Conservation (phyloP, 2,329 filamentous ascomycete genomes). For the Nakataea oryzae region DNA sequence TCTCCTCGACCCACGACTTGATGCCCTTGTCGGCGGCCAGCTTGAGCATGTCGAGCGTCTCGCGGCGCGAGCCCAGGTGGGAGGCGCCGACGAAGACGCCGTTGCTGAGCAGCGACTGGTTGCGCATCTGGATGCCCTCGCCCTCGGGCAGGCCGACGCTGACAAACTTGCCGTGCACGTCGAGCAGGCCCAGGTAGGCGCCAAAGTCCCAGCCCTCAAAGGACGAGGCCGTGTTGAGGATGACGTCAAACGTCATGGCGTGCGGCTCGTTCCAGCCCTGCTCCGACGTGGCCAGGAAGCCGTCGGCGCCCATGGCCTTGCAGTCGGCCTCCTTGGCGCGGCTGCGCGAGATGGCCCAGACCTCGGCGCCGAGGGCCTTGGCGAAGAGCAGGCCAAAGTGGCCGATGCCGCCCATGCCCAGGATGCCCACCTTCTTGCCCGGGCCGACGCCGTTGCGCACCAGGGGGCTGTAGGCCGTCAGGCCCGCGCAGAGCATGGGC, state of each 20-base stretch:
- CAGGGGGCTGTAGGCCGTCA: conserved; percentile 71
- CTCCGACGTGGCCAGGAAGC: conserved; percentile 47
- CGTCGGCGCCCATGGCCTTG: conserved; percentile 47
- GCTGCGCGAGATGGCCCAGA: conserved; percentile 50
- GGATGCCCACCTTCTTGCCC: conserved; percentile 68
- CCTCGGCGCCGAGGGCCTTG: conserved; percentile 54
- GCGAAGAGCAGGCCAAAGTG: conserved; percentile 63
- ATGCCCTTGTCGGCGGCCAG: conserved; percentile 60
- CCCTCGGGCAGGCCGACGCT: conserved; percentile 73
- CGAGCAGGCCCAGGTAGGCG: conserved; percentile 68
- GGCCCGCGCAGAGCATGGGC: conserved; percentile 75
- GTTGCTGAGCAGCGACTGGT: conserved; percentile 20
- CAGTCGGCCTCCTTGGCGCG: conserved; percentile 51
- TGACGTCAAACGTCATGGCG: conserved; percentile 60
- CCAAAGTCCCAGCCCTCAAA: conserved; percentile 57
- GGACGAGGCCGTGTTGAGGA: conserved; percentile 64
- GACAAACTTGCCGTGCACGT: conserved; percentile 73
- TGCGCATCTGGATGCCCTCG: conserved; percentile 55
- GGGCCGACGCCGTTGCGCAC: conserved; percentile 65
- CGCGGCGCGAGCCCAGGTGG: conserved; percentile 59
- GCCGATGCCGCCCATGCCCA: conserved; percentile 63
- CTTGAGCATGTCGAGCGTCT: conserved; percentile 63
- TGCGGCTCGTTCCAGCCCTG: conserved; percentile 47
- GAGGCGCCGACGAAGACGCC: conserved; percentile 45
- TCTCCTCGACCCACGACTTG: conserved; percentile 60